phyloP scores from a whole-genome alignment of 345 rosid species.

The Melaleuca alternifolia region DNA sequence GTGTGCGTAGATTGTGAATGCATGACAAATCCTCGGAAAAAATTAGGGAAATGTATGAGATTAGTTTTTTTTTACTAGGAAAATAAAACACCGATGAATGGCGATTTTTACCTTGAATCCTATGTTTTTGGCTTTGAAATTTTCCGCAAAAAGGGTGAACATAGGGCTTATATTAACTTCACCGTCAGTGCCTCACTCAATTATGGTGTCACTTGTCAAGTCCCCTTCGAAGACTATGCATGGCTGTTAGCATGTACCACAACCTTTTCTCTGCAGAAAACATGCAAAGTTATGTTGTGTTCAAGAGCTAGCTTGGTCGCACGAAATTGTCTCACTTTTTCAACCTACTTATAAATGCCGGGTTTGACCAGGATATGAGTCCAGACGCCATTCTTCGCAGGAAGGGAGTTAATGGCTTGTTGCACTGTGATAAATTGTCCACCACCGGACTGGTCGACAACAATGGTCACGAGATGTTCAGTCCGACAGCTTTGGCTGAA shows the following conservation, averaged over 20 bases:
- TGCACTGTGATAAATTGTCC: slow-evolving; percentile 24
- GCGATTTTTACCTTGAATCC: not conserved
- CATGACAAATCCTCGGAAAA: not conserved
- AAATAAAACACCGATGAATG: too few species aligned
- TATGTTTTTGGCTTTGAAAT: not conserved
- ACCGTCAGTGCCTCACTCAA: not conserved
- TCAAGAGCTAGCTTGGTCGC: not conserved
- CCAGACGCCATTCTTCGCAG: slow-evolving; percentile 4
- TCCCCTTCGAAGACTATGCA: not conserved
- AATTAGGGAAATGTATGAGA: not conserved
- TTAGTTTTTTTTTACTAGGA: not conserved
- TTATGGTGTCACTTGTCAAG: not conserved
- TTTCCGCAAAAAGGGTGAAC: not conserved
- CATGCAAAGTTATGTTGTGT: not conserved
- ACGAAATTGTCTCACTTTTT: not conserved
- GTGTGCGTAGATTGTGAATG: too few species aligned
- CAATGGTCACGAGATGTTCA: not conserved
- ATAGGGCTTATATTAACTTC: not conserved
- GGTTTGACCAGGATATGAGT: not conserved
- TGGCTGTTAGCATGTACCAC: not conserved
- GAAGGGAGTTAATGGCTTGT: slow-evolving; percentile 31
- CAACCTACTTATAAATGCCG: not conserved
- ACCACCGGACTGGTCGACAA: slow-evolving; percentile 13
- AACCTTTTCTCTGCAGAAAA: not conserved
- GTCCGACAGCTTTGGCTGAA: not conserved